These are phyloP conservation scores for Cutaneotrichosporon spelunceum DNA, from an alignment of 1,284 basidiomycete species.

Conservation along the genomic window DNA sequence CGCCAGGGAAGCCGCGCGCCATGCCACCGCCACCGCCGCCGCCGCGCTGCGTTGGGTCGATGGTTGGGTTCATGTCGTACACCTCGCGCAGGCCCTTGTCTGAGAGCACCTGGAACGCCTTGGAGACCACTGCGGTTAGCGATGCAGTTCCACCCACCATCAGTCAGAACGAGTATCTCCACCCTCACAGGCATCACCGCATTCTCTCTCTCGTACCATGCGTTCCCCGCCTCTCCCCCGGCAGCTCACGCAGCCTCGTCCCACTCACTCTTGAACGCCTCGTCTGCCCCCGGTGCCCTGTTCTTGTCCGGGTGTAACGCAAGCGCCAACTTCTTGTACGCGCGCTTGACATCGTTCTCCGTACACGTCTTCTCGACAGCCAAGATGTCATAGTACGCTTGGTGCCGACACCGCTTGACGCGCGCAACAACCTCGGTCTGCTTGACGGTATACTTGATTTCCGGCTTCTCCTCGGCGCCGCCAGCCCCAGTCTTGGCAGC, in stretches of 20 bases:
- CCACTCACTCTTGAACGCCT: constrained; percentile 94
- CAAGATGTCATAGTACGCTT: constrained; percentile 93
- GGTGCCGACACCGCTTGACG: constrained; percentile 77
- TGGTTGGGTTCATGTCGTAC: constrained; percentile 79
- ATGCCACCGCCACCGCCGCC: constrained; percentile 55
- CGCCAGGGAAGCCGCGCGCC: constrained; percentile 47
- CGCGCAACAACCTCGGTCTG: constrained; percentile 82
- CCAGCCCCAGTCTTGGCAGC: too few relatives aligned
- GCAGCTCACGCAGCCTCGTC: neutral
- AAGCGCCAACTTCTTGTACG: constrained; percentile 95
- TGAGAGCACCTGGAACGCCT: constrained; percentile 92
- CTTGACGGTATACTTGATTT: constrained; percentile 78
- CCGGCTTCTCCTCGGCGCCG: constrained; percentile 10
- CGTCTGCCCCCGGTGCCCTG: constrained; percentile 94
- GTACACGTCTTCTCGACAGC: constrained; percentile 79
- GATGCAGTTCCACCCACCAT: neutral
- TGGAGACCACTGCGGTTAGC: constrained; percentile 77
- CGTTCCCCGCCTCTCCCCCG: neutral
- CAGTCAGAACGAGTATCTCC: too few relatives aligned
- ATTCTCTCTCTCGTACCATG: neutral
- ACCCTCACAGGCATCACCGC: neutral
- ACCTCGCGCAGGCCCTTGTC: constrained; percentile 88
- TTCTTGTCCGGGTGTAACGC: constrained; percentile 97
- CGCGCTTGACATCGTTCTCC: constrained; percentile 90
- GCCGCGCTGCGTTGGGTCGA: constrained; percentile 77